phyloP scores from a whole-genome alignment of 305 asterid species.

The Fraxinus platypoda region DNA sequence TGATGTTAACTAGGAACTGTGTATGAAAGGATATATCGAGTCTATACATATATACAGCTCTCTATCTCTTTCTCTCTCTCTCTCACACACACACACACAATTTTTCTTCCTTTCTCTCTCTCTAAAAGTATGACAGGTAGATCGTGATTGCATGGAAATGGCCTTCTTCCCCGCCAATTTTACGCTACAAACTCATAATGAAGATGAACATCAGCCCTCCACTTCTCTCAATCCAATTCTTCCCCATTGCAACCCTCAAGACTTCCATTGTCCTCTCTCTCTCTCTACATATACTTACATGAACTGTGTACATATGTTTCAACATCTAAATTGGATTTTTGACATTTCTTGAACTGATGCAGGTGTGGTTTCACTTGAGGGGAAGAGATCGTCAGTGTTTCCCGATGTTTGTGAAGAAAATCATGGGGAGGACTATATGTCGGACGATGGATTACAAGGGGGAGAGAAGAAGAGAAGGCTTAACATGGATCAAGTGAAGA shows the following conservation, averaged over 20 bases:
- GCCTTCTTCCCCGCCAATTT: slow-evolving; percentile 48
- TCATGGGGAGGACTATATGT: slow-evolving; percentile 48
- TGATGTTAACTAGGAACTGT: background rate
- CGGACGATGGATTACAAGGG: slow-evolving; percentile 54
- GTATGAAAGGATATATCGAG: background rate
- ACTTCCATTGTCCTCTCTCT: slow-evolving; percentile 30
- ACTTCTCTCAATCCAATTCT: slow-evolving; percentile 39
- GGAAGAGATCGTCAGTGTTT: slow-evolving; percentile 52
- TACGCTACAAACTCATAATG: slow-evolving; percentile 42
- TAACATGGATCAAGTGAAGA: slow-evolving; percentile 58
- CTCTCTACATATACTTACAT: background rate
- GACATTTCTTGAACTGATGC: slow-evolving; percentile 25
- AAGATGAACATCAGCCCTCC: slow-evolving; percentile 37
- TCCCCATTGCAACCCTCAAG: slow-evolving; percentile 36
- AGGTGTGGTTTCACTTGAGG: slow-evolving; percentile 50
- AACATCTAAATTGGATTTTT: background rate
- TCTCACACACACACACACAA: background rate
- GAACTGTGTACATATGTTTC: background rate
- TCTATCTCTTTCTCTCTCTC: background rate
- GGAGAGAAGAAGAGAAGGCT: slow-evolving; percentile 69
- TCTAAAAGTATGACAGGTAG: slow-evolving; percentile 21
- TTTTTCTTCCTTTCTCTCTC: background rate
- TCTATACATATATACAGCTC: background rate
- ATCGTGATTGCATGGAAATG: slow-evolving; percentile 46
- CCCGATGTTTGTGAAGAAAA: slow-evolving; percentile 39